Percentiles rank a stretch among this genome's conserved stretches.
phyloP scores from a whole-genome alignment of 768 basidiomycete genomes.

The Suillus lakei region DNA sequence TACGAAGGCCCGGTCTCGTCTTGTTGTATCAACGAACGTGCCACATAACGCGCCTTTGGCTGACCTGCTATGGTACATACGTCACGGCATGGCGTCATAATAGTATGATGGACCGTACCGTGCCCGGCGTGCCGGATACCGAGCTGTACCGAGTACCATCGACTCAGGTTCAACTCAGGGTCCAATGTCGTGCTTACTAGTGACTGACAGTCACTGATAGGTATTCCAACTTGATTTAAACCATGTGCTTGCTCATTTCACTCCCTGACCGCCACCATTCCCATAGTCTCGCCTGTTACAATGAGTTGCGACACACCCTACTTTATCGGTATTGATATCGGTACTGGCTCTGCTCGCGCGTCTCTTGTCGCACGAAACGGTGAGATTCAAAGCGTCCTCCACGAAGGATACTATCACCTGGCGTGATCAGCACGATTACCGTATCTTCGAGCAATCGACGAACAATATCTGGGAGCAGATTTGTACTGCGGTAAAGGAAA shows the following conservation, averaged over 20 bases:
- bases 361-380: conserved; percentile 76
- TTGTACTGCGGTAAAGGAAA: conserved; percentile 60
- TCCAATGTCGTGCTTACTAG: conserved; percentile 11
- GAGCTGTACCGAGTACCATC: not conserved
- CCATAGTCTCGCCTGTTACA: conserved; percentile 6
- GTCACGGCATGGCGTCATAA: not conserved
- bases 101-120: not conserved
- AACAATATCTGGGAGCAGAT: conserved; percentile 84
- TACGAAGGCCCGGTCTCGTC: no score
- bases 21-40: no score
- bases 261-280: conserved; percentile 5
- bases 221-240: not conserved
- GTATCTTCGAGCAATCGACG: conserved; percentile 97
- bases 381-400: conserved; percentile 73
- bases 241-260: not conserved
- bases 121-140: conserved; percentile 1
- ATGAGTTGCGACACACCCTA: conserved; percentile 47
- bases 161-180: not conserved
- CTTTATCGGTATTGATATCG: conserved; percentile 84
- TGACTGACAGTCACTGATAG: not conserved
- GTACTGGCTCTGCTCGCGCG: conserved; percentile 93
- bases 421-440: conserved; percentile 82
- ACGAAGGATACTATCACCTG: conserved; percentile 85
- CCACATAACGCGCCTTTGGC: not conserved
- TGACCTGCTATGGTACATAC: not conserved